A percentile compares a stretch with the other conserved stretches of the same genome.
These are phyloP conservation scores for Daldinia bambusicola DNA, from an alignment of 495 filamentous ascomycete genomes.

Conservation along the genomic window DNA sequence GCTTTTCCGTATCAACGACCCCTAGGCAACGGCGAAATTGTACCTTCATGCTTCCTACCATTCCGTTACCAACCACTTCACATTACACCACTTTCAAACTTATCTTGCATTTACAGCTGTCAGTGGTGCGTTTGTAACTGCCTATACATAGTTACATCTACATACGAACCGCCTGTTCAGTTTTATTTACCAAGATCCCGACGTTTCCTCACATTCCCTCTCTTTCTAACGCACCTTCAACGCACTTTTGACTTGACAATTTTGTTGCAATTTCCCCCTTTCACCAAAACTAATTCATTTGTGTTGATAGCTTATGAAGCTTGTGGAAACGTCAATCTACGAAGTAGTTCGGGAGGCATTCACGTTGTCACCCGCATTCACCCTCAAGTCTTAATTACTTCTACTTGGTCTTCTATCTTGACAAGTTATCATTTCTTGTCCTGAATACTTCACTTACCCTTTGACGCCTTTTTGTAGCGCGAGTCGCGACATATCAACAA, in stretches of 20 bases:
- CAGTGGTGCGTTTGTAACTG: not conserved
- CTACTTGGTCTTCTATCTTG: not conserved
- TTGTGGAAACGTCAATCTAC: not conserved
- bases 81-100: not conserved
- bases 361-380: not conserved
- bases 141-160: not conserved
- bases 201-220: not conserved
- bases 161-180: not conserved
- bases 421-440: not conserved
- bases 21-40: not conserved
- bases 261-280: not conserved
- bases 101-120: not conserved
- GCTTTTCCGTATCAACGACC: not conserved
- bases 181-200: not conserved
- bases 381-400: not conserved
- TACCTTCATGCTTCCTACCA: not conserved
- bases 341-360: not conserved
- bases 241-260: not conserved
- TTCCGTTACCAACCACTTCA: not conserved
- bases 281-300: not conserved
- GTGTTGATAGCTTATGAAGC: not conserved
- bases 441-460: not conserved
- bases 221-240: not conserved
- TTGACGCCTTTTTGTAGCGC: not conserved
- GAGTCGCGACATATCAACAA: not conserved